These are phyloP conservation scores for Mrakia hoshinonis DNA, from an alignment of 768 basidiomycete genomes.

Conservation along the genomic window DNA sequence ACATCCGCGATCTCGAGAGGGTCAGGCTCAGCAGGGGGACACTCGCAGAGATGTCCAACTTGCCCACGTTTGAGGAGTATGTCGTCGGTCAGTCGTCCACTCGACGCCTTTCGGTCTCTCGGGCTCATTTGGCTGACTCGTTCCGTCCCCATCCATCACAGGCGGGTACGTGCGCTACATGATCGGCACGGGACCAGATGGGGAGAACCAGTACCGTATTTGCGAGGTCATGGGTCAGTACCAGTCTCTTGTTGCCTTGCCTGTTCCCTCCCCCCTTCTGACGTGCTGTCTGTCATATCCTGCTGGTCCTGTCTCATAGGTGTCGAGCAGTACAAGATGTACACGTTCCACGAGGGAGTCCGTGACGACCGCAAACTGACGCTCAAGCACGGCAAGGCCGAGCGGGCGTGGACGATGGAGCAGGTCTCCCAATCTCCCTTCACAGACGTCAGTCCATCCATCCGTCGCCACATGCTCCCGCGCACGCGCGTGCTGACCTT, in stretches of 20 bases:
- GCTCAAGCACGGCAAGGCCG: constrained; percentile 66
- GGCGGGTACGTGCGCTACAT: constrained; percentile 80
- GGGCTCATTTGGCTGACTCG: neutral
- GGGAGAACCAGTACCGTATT: neutral
- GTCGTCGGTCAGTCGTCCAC: constrained; percentile 52
- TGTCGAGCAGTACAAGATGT: constrained; percentile 45
- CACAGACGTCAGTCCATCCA: constrained; percentile 49
- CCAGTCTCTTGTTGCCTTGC: neutral
- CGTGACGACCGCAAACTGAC: constrained; percentile 59
- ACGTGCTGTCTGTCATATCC: neutral
- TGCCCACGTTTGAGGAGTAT: constrained; percentile 80
- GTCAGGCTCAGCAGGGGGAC: constrained; percentile 60
- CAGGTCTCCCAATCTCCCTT: constrained; percentile 71
- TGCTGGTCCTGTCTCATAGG: neutral
- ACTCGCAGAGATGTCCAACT: constrained; percentile 53
- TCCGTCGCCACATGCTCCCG: neutral
- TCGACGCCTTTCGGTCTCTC: neutral
- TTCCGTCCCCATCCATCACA: constrained; percentile 35
- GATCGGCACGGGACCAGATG: constrained; percentile 47
- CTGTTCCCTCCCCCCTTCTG: neutral
- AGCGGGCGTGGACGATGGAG: constrained; percentile 63
- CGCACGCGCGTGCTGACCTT: neutral
- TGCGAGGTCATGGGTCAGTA: constrained; percentile 59
- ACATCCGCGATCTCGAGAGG: constrained; percentile 52
- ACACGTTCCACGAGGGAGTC: constrained; percentile 51